Evolutionary conservation across 2,329 filamentous ascomycete species (phyloP), one percentile per base, ranked within the genome.

Genomic region (Pseudogymnoascus sp.): DNA sequence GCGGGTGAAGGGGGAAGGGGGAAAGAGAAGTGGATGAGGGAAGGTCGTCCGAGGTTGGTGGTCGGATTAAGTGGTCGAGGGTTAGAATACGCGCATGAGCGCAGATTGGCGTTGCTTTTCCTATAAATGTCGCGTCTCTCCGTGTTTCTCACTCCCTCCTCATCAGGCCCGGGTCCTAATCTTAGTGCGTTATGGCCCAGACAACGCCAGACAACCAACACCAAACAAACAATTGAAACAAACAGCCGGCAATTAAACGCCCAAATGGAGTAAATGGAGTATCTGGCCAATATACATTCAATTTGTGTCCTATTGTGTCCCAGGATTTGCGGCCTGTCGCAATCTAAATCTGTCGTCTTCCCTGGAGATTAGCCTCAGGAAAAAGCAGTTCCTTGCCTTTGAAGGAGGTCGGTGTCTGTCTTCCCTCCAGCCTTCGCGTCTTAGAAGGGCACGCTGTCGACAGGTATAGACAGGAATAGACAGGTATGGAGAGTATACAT

Each of bases 191-290:
- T 56, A 56, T 56, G 49, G 49, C 28, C 25, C 25, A 28, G 25
- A 28, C 25, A 28, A 28, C 6, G 21, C n/a, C 28, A 56, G 49
- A 56, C 28, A 56, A 56, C 49, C 49, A 56, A 56, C 49, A 56
- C n/a, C 28, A 56, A 34, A 56, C 28, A 56, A 56, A 56, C 49
- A 56, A 34, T 34, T 56, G 49, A 56, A 56, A 56, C 49, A 56
- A 56, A 56, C 28, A 56, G 49, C 49, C 49, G 49, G 49, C 49
- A 56, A 56, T 56, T 56, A 56, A 56, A 56, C 49, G 49, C 49
- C 49, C 49, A 34, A 56, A 56, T 56, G 49, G 49, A 56, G 49
- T 31, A 31, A 31, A 31, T 31, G 28, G 28, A 31, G 8, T 56
- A 56, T 56, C 7, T 16, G 49, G 49, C 28, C 49, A 56, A 56